These are phyloP conservation scores for Cudoniella acicularis DNA, from an alignment of 495 filamentous ascomycete species.

Conservation along the genomic window DNA sequence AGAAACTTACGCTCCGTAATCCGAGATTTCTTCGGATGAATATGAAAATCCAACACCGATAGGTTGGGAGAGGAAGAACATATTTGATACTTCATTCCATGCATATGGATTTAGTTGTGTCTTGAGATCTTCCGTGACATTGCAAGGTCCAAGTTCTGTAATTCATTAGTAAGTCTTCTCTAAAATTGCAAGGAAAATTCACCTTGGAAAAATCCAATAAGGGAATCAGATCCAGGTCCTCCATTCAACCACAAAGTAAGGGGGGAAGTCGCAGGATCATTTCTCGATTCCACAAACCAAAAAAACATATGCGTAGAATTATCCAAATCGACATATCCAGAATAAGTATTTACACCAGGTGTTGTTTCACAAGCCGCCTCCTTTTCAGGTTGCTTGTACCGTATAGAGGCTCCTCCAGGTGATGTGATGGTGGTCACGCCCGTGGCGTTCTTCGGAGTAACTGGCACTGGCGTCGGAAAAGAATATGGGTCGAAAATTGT, in stretches of 20 bases:
- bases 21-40: slow-evolving; percentile 27
- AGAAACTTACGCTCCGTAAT: slow-evolving; percentile 4
- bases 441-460: slow-evolving; percentile 45
- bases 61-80: slow-evolving; percentile 64
- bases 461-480: too few relatives aligned
- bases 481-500: too few relatives aligned
- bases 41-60: slow-evolving; percentile 61
- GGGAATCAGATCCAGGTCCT: slow-evolving; percentile 52
- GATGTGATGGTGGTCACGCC: slow-evolving; percentile 56
- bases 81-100: slow-evolving; percentile 63
- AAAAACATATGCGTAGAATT: slow-evolving; percentile 66
- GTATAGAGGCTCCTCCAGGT: slow-evolving; percentile 48
- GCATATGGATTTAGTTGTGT: slow-evolving; percentile 55
- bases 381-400: slow-evolving; percentile 49
- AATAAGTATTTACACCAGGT: slow-evolving; percentile 28
- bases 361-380: slow-evolving; percentile 37
- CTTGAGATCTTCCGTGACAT: slow-evolving; percentile 47
- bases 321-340: slow-evolving; percentile 18
- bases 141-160: slow-evolving; percentile 56
- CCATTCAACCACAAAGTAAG: slow-evolving; percentile 60
- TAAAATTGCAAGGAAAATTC: slow-evolving; percentile 16
- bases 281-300: slow-evolving; percentile 65
- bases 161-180: slow-evolving; percentile 9
- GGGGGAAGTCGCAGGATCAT: slow-evolving; percentile 50
- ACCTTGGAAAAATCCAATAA: slow-evolving; percentile 63